phyloP scores from a whole-genome alignment of 2,329 filamentous ascomycete species.

The Rhytidhysteron rufulum region DNA sequence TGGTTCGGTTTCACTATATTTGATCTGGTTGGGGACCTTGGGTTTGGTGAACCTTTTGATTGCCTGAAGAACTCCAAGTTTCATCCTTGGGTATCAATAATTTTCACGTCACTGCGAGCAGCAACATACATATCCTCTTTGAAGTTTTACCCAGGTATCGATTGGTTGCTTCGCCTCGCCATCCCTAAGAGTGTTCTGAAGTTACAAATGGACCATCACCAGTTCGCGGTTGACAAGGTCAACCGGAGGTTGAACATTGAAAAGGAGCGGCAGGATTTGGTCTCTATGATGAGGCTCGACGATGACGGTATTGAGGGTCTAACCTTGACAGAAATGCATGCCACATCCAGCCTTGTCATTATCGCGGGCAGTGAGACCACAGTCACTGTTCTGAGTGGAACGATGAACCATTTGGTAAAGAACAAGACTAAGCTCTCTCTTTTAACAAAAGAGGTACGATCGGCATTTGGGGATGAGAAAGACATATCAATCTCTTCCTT shows the following conservation, averaged over 20 bases:
- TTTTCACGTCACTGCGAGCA: constrained; percentile 11
- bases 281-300: constrained; percentile 4
- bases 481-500: constrained; percentile 4
- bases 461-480: constrained; percentile 6
- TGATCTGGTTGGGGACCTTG: constrained; percentile 37
- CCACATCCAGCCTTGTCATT: constrained; percentile 16
- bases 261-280: constrained; percentile 22
- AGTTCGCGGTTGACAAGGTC: constrained; percentile 19
- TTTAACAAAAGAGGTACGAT: constrained; percentile 6
- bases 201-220: constrained; percentile 18
- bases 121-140: constrained; percentile 9
- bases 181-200: constrained; percentile 22
- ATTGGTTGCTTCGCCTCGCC: constrained; percentile 18
- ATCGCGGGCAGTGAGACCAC: constrained; percentile 32
- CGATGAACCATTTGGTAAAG: constrained; percentile 17
- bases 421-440: constrained; percentile 6
- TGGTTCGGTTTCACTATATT: constrained; percentile 37
- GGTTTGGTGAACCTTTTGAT: constrained; percentile 38
- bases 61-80: constrained; percentile 33
- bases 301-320: background rate
- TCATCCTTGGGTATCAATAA: constrained; percentile 37
- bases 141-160: constrained; percentile 21
- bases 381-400: constrained; percentile 24
- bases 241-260: constrained; percentile 17
- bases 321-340: background rate